Percentiles rank a stretch among this genome's conserved stretches.
Conservation (phyloP, 192 early-diverging fungal species). For the Coemansia sp. region DNA sequence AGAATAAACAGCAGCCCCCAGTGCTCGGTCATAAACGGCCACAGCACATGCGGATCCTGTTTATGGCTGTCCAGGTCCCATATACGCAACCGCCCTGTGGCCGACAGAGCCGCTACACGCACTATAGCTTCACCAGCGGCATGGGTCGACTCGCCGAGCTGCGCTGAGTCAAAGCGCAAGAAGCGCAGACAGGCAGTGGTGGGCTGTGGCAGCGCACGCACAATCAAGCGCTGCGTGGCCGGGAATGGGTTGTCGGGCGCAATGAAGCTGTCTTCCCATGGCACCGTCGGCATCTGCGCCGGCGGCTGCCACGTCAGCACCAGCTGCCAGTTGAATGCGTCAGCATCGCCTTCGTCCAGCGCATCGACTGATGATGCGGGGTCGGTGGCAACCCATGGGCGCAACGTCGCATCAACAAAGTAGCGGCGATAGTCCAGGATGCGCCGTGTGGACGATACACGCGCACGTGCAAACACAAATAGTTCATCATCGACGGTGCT, state of each 20-base stretch:
- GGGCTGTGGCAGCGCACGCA: constrained; percentile 30
- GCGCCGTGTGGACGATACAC: constrained; percentile 23
- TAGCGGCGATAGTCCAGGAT: constrained; percentile 55
- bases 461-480: constrained; percentile 48
- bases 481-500: constrained; percentile 54
- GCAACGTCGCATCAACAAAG: constrained; percentile 21
- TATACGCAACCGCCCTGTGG: constrained; percentile 34
- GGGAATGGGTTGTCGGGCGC: constrained; percentile 49
- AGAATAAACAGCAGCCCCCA: constrained; percentile 55
- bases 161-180: constrained; percentile 35
- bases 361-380: constrained; percentile 40
- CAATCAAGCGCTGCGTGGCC: constrained; percentile 33
- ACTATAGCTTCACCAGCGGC: constrained; percentile 15
- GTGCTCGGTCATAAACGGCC: constrained; percentile 53
- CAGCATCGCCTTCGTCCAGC: constrained; percentile 48
- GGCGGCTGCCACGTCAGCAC: constrained; percentile 51
- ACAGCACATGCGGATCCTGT: constrained; percentile 49
- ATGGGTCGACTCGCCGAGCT: constrained; percentile 5
- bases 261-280: constrained; percentile 45
- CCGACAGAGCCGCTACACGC: constrained; percentile 35
- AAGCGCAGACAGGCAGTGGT: constrained; percentile 47
- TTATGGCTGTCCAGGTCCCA: constrained; percentile 51
- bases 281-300: constrained; percentile 24
- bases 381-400: constrained; percentile 41
- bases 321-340: constrained; percentile 50